phyloP scores from a whole-genome alignment of 768 basidiomycete species.

The Grammothele lineata region DNA sequence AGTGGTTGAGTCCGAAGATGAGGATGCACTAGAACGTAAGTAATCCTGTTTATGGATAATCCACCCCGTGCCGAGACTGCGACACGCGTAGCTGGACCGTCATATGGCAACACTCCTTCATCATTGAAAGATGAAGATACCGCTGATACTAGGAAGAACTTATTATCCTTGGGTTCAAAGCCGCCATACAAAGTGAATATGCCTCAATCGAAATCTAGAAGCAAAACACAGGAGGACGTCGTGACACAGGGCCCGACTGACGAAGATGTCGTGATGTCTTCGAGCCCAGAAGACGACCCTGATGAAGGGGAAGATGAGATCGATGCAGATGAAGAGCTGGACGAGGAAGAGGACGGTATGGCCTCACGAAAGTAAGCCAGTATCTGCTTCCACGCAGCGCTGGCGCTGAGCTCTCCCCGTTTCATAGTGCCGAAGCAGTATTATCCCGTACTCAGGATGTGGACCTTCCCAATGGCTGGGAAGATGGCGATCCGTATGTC shows the following conservation, averaged over 20 bases:
- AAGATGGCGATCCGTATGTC: slow-evolving; percentile 76
- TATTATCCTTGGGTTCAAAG: too few relatives aligned
- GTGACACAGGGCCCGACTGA: slow-evolving; percentile 19
- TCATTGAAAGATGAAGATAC: too few relatives aligned
- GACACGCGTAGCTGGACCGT: too few relatives aligned
- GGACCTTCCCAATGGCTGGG: slow-evolving; percentile 82
- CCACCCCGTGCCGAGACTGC: too few relatives aligned
- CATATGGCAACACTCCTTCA: too few relatives aligned
- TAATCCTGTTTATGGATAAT: not conserved
- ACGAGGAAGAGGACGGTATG: slow-evolving; percentile 40
- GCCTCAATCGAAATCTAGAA: not conserved
- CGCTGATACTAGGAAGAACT: too few relatives aligned
- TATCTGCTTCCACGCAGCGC: too few relatives aligned
- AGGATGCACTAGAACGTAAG: slow-evolving; percentile 16
- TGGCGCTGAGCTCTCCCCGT: too few relatives aligned
- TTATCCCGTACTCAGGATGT: slow-evolving; percentile 59
- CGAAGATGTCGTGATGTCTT: slow-evolving; percentile 16
- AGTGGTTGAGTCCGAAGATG: slow-evolving; percentile 32
- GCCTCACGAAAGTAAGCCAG: slow-evolving; percentile 61
- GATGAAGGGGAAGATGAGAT: slow-evolving; percentile 29
- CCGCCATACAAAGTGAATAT: too few relatives aligned
- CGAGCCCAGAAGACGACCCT: slow-evolving; percentile 22
- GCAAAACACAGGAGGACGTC: slow-evolving; percentile 1
- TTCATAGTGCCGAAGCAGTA: slow-evolving; percentile 61
- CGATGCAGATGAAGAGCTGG: slow-evolving; percentile 33